Evolutionary conservation across 2,329 filamentous ascomycete genomes (phyloP), one percentile per base, ranked within the genome.

Genomic region (Paecilomyces fulvus): DNA sequence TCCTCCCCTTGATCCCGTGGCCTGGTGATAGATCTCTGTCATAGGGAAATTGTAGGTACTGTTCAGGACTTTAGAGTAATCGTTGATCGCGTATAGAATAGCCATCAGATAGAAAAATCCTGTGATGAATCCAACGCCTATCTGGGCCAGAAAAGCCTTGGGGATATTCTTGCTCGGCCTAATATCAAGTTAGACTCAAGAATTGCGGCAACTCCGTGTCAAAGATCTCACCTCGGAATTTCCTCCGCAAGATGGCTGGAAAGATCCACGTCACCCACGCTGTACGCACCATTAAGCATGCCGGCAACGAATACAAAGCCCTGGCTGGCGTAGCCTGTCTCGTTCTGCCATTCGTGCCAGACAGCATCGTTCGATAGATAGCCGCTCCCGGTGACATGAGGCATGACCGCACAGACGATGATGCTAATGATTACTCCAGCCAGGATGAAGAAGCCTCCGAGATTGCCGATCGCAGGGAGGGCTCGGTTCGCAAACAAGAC

Each of bases 261-360:
- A 51, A 83, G 82, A 64, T 89, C 86, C 0, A 84, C 82, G 1
- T 83, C 82, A 6, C 85, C 87, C 10, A 89, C 81, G 49, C 82
- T 81, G 65, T 83, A 89, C 2, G 86, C 86, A 10, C 85, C 86
- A 63, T 89, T 89, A 23, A 88, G 75, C 67, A 87, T 85, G 17
- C 85, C 84, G 0, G 81, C 73, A 25, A 86, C 72, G 60, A 88
- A 87, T 1, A 83, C 83, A n/a, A 87, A 80, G 14, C 83, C 83
- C 49, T 82, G 75, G 54, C 74, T 79, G 1, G 64, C 59, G 56
- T 71, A 73, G 23, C 74, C 63, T 51, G 75, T 75, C 52, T 73
- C 62, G 62, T 73, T 81, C 70, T 81, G 53, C 82, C 83, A 64
- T 72, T 82, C 62, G 68, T 63, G 69, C 82, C 82, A 86, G 8